Conservation (phyloP, 441 rosid species). For the Flueggea neowawraea region DNA sequence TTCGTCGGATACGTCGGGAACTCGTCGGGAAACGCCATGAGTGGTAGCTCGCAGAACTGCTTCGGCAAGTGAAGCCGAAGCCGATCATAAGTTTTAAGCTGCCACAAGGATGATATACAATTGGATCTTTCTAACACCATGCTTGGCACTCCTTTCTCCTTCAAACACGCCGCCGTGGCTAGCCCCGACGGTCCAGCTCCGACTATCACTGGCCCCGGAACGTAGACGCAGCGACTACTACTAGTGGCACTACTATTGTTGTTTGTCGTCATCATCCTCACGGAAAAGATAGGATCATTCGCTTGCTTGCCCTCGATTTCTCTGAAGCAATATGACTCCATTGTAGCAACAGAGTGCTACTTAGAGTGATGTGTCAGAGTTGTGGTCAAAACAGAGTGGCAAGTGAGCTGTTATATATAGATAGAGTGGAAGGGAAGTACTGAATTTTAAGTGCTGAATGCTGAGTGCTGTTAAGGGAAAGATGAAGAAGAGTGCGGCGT, state of each 20-base stretch:
- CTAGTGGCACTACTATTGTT: not conserved
- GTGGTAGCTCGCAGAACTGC: conserved; percentile 31
- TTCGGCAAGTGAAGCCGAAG: conserved; percentile 30
- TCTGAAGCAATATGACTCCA: not conserved
- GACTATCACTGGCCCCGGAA: conserved; percentile 22
- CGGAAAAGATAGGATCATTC: not conserved
- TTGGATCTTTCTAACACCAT: conserved; percentile 22
- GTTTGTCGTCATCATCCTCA: not conserved
- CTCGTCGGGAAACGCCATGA: conserved; percentile 21
- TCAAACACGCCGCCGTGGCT: conserved; percentile 26
- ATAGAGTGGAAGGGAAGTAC: not conserved
- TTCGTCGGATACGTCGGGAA: conserved; percentile 26
- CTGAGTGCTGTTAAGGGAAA: not conserved
- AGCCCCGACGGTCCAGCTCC: conserved; percentile 31
- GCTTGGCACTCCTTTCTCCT: conserved; percentile 22
- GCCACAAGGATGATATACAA: conserved; percentile 29
- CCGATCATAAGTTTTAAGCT: conserved; percentile 24
- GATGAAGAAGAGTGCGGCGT: not conserved
- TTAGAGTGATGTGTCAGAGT: not conserved
- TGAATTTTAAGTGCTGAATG: not conserved
- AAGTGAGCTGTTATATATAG: not conserved
- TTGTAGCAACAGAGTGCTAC: not conserved
- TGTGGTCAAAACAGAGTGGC: not conserved
- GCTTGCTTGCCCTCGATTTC: not conserved
- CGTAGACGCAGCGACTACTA: not conserved